Conservation (phyloP, 228 moss, liverwort and hornwort genomes). For the Sphagnum magellanicum region DNA sequence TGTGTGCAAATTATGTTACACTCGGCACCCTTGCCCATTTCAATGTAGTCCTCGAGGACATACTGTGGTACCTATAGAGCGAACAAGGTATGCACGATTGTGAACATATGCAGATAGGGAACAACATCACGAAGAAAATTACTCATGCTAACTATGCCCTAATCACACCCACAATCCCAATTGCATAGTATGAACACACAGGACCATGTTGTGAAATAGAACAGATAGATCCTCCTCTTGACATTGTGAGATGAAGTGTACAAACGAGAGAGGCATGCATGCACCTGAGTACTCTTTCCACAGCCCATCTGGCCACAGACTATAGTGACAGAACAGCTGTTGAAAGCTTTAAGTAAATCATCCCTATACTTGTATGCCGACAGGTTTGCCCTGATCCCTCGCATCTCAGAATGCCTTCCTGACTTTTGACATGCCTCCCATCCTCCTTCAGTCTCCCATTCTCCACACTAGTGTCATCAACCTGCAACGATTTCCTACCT, state of each 20-base stretch:
- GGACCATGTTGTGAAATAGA: too few species aligned
- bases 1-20: conserved; percentile 79
- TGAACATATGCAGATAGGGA: too few species aligned
- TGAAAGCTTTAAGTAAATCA: conserved; percentile 32
- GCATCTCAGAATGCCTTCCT: conserved; percentile 40
- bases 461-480: conserved; percentile 30
- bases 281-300: conserved; percentile 62
- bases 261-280: too few species aligned
- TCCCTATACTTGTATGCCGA: conserved; percentile 30
- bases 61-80: conserved; percentile 69
- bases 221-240: too few species aligned
- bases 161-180: too few species aligned
- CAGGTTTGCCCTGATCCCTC: conserved; percentile 39
- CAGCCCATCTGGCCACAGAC: conserved; percentile 58
- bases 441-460: conserved; percentile 50
- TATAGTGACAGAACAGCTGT: conserved; percentile 37
- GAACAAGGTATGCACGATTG: too few species aligned
- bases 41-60: conserved; percentile 64
- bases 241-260: too few species aligned
- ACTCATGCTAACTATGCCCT: too few species aligned
- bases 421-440: conserved; percentile 50
- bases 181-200: too few species aligned
- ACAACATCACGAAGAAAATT: too few species aligned
- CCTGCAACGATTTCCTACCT: too few species aligned
- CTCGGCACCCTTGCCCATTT: conserved; percentile 46